Evolutionary conservation across 306 rosid genomes (phyloP).

Genomic region (Prinsepia uniflora): DNA sequence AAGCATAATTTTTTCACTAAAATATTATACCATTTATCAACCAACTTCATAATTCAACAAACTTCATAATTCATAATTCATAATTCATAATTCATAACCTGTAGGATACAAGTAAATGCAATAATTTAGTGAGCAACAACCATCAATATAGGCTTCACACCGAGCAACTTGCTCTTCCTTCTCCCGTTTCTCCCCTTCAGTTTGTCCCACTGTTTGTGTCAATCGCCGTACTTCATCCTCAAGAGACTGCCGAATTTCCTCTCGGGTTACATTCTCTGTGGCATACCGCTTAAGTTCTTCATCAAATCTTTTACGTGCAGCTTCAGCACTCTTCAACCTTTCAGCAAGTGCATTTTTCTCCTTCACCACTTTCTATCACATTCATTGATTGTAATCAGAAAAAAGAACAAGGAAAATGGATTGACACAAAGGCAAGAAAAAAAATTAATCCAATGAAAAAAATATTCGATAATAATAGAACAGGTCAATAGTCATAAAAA

Average conservation of each 20-base stretch:
- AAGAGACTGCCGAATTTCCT: slow-evolving; percentile 89
- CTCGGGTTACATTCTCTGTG: slow-evolving; percentile 87
- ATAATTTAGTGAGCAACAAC: too few relatives aligned
- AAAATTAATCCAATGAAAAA: not conserved
- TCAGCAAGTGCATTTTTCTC: slow-evolving; percentile 96
- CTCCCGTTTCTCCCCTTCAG: slow-evolving; percentile 91
- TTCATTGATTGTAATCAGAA: slow-evolving; percentile 24
- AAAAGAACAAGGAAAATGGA: not conserved
- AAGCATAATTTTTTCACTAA: too few relatives aligned
- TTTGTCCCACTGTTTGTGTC: slow-evolving; percentile 95
- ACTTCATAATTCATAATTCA: too few relatives aligned
- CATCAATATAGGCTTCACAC: slow-evolving; percentile 94
- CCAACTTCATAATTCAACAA: too few relatives aligned
- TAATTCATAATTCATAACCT: too few relatives aligned
- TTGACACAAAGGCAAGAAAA: not conserved
- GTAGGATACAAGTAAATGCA: too few relatives aligned
- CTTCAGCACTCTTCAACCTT: slow-evolving; percentile 92
- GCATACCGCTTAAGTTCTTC: slow-evolving; percentile 90
- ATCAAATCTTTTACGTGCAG: slow-evolving; percentile 93
- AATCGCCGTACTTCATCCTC: slow-evolving; percentile 89
- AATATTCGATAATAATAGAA: too few relatives aligned
- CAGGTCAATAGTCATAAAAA: not conserved
- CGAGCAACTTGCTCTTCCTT: slow-evolving; percentile 96
- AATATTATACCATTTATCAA: too few relatives aligned
- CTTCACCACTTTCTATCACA: slow-evolving; percentile 79